Base-by-base conservation (phyloP, 768 basidiomycete species). In the Leccinum rimulosum region DNA sequence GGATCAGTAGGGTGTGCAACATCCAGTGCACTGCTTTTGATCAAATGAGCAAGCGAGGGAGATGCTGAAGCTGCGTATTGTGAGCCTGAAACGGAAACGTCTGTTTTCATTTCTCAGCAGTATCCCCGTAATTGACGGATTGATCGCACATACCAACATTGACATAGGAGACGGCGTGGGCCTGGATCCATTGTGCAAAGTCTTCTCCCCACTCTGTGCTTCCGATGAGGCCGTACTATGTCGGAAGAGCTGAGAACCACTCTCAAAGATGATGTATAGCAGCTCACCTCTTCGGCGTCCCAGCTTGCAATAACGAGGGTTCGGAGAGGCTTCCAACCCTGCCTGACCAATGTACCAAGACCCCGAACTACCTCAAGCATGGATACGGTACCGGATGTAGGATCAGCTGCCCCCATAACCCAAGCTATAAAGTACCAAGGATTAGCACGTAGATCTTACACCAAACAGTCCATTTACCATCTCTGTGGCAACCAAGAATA, bases 171-270 rank as follows among this genome's bases (percentile, higher is more conserved):
- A 91, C 93, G 48, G 87, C 89, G 61, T 95, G 83, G 28, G 86
- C 76, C 25, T 83, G 79, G 47, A 98, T 84, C 84, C 88, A 95
- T 22, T 83, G 79, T 0, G 85, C 73, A 69, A 96, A 98, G 70
- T 98, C 96, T 72, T 97, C 95, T 9, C 87, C 93, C 83, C 89
- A 96, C 73, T 98, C 95, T 4, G 92, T 95, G 66, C 87, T 90
- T 28, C 95, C 95, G 38, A 92, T 70, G 45, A 93, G 79, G 27
- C 90, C 91, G 55, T 83, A 82, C 80, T 81, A n/a, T 8, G 56
- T 35, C 33, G 25, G 27, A 54, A 33, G 35, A 50, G 35, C 25
- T 33, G 55, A 60, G 48, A 27, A 48, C 7, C 15, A 28, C 17
- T 52, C 5, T 50, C 22, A 15, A 36, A 17, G 25, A 45, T 17